Evolutionary conservation across 148 eudicot species (phyloP), one percentile per base, ranked within the genome.

Genomic region (Silene uniflora): DNA sequence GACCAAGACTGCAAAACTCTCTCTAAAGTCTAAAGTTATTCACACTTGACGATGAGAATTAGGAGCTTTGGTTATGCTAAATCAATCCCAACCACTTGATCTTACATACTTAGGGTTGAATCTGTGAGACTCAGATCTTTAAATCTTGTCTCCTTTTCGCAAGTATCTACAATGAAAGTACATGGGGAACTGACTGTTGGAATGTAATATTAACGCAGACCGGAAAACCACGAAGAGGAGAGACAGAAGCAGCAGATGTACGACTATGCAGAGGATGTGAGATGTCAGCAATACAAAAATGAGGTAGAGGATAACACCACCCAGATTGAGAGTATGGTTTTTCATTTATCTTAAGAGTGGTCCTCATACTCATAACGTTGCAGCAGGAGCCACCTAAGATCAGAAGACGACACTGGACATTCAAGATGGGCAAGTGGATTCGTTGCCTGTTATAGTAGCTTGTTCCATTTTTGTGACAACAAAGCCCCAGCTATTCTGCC

Each of bases 301-400:
- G 71, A 69, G 66, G 22, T 56, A 39, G 78, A 73, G 66, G 61
- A 68, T 35, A 73, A 23, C 69, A 32, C 71, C 23, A 62, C 11
- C 58, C 80, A 22, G 24, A 73, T 59, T 59, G 79, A 75, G 19
- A 25, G 76, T 14, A 13, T 29, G 46, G 17, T 73, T 21, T 46
- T 78, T 59, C 76, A 66, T 47, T 59, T 76, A 64, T 67, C 73
- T 56, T 74, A 69, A 73, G 75, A 84, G 35, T 80, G 84, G 84
- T 78, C 78, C 62, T n/a, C 66, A 10, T 77, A 83, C 73, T 76
- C 78, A n/a, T 75, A 69, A 68, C 46, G 72, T 77, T 73, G 72
- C 3, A 63, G 66, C 72, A 65, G 72, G 29, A 79, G 73, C 49
- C 73, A 79, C 44, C 35, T 61, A 22, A 67, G 73, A 56, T 23